Evolutionary conservation across 768 basidiomycete species (phyloP), one percentile per base, ranked within the genome.

Genomic region (Termitomyces sp.): DNA sequence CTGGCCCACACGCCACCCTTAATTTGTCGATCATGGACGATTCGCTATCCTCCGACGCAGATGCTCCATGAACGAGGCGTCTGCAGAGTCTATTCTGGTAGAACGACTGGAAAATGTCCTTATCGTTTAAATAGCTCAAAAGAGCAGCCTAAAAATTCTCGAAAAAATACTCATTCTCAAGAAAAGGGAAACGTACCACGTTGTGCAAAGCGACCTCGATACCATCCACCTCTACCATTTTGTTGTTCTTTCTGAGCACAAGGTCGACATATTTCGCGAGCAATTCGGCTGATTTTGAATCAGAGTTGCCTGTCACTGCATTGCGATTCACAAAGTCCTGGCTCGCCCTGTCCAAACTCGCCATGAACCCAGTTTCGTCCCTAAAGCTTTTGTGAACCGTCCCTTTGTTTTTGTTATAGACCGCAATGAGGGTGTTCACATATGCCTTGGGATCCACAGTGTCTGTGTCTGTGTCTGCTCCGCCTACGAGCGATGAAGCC

Each of bases 51-150:
- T 98, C 95, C 2, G 95, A 98, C 7, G 93, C 92, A 12, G 94
- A 98, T 3, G 91, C 86, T 13, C 86, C 85, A 64, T 92, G 87
- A 64, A 99, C 93, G 26, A 99, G 85, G 60, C 96, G 93, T 69
- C 91, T 92, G 36, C 92, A 92, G 24, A 98, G 75, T 71, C 93
- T 95, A 62, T 93, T 96, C 16, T 89, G 91, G 76, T 99, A 98
- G 81, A 96, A 98, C 18, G 91, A 91, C 69, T 96, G 95, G 86
- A 98, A 99, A 13, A 98, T 93, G 64, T 99, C 96, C 78, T 97
- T 97, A 79, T 98, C 95, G 70, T 95, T 93, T 65, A 98, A 89
- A 74, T 97, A 98, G 71, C 95, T 95, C 89, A 99, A 97, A 49
- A 98, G 76, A 14, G 92, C 81, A 95, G 98, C 97, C 96, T 98